Percentiles rank a stretch among this genome's conserved stretches.
Conservation (phyloP, 306 rosid genomes). For the Lathyrus sativus region DNA sequence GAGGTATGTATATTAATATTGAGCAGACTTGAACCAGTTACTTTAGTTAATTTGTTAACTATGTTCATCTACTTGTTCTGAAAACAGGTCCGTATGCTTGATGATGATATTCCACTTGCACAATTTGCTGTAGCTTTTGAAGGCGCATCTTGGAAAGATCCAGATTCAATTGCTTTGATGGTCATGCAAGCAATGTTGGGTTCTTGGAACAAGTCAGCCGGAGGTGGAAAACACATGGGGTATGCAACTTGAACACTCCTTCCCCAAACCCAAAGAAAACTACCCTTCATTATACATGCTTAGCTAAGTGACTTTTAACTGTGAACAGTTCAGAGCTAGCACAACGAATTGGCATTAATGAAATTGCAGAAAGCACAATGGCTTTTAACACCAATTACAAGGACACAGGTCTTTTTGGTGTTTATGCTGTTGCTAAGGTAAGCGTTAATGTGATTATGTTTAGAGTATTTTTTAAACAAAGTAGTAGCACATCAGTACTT, state of each 20-base stretch:
- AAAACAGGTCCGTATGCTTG: constrained; percentile 83
- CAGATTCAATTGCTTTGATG: constrained; percentile 90
- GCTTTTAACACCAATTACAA: constrained; percentile 40
- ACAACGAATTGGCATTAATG: constrained; percentile 41
- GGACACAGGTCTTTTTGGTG: constrained; percentile 38
- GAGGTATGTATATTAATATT: constrained; percentile 60
- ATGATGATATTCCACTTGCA: constrained; percentile 83
- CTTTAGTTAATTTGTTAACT: constrained; percentile 1
- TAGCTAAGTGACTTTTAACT: constrained; percentile 18
- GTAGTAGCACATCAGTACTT: not conserved
- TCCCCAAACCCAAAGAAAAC: not conserved
- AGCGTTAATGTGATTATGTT: not conserved
- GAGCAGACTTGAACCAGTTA: not conserved
- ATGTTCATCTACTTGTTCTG: constrained; percentile 25
- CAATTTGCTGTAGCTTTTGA: constrained; percentile 93
- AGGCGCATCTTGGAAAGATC: constrained; percentile 98
- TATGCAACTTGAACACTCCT: constrained; percentile 36
- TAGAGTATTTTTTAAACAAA: not conserved
- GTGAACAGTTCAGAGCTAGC: constrained; percentile 39
- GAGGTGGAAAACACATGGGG: constrained; percentile 99
- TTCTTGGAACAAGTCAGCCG: constrained; percentile 86
- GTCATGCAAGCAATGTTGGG: constrained; percentile 99
- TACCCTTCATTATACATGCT: constrained; percentile 5
- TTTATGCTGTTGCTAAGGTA: constrained; percentile 41
- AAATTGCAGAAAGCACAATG: constrained; percentile 40